Evolutionary conservation across 1,284 basidiomycete genomes (phyloP).

Genomic region (Bjerkandera adusta): DNA sequence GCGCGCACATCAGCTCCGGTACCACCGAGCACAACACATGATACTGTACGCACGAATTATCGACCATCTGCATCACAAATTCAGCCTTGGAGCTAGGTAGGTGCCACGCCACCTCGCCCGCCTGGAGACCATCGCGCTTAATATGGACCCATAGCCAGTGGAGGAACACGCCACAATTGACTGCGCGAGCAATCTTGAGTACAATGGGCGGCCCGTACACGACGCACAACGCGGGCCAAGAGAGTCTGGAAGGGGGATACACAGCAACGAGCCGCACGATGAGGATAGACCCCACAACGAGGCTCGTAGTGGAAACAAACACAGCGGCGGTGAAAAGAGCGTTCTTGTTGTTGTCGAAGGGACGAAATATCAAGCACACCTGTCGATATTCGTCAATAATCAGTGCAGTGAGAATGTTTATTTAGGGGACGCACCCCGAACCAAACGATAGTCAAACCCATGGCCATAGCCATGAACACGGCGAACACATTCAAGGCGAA

Average conservation of each 20-base stretch:
- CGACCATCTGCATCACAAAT: slow-evolving; percentile 10
- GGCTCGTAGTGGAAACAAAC: neutral
- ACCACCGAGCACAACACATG: neutral
- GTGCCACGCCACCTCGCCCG: neutral
- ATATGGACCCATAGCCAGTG: too few relatives aligned
- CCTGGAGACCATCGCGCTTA: too few relatives aligned
- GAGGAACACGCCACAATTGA: too few relatives aligned
- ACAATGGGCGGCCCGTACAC: neutral
- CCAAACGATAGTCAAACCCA: neutral
- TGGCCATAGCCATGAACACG: slow-evolving; percentile 1
- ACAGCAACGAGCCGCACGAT: slow-evolving; percentile 6
- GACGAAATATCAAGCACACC: too few relatives aligned
- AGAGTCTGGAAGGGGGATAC: neutral
- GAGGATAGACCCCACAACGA: slow-evolving; percentile 5
- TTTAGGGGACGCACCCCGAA: too few relatives aligned
- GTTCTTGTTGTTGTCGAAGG: too few relatives aligned
- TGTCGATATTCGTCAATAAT: too few relatives aligned
- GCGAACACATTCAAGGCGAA: slow-evolving; percentile 7
- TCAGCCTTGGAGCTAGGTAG: neutral
- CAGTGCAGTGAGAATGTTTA: too few relatives aligned
- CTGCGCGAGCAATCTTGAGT: slow-evolving; percentile 4
- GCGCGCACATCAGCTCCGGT: neutral
- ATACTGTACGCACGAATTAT: slow-evolving; percentile 7
- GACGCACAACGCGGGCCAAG: neutral
- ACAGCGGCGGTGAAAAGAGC: neutral